A percentile compares a stretch with the other conserved stretches of the same genome.
Conservation (phyloP, 2,329 filamentous ascomycete genomes). For the Diplocarpon rosae region DNA sequence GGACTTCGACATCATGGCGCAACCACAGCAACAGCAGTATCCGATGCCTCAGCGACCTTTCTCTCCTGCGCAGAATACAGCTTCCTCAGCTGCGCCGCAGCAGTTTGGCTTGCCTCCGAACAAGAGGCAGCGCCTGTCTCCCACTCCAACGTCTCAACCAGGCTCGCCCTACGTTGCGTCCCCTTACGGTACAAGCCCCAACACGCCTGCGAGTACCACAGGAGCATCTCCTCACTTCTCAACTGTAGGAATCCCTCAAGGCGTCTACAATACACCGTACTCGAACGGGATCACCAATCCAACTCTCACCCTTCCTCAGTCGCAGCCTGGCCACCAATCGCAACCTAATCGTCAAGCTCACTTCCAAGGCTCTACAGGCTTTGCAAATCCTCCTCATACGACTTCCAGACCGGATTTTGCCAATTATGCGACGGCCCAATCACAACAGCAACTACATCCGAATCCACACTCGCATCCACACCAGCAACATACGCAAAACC, state of each 20-base stretch:
- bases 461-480: background rate
- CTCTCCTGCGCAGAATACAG: slow-evolving; percentile 50
- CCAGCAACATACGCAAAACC: background rate
- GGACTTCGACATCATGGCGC: slow-evolving; percentile 22
- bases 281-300: slow-evolving; percentile 24
- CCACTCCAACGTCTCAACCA: slow-evolving; percentile 57
- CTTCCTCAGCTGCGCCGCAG: slow-evolving; percentile 49
- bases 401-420: slow-evolving; percentile 5
- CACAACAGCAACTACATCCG: background rate
- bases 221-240: slow-evolving; percentile 24
- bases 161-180: slow-evolving; percentile 48
- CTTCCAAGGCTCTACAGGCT: slow-evolving; percentile 19
- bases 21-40: slow-evolving; percentile 28
- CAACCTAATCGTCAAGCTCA: slow-evolving; percentile 15
- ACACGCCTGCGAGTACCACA: slow-evolving; percentile 23
- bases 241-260: slow-evolving; percentile 22
- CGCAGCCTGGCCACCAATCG: slow-evolving; percentile 20
- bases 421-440: background rate
- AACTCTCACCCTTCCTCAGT: slow-evolving; percentile 17
- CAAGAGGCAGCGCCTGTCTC: slow-evolving; percentile 63
- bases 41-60: slow-evolving; percentile 41
- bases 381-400: slow-evolving; percentile 14
- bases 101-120: slow-evolving; percentile 52
- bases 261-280: slow-evolving; percentile 28
- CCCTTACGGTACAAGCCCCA: slow-evolving; percentile 39